A percentile compares a stretch with the other conserved stretches of the same genome.
Evolutionary conservation across 345 rosid genomes (phyloP).

Genomic region (Fremontodendron californicum): DNA sequence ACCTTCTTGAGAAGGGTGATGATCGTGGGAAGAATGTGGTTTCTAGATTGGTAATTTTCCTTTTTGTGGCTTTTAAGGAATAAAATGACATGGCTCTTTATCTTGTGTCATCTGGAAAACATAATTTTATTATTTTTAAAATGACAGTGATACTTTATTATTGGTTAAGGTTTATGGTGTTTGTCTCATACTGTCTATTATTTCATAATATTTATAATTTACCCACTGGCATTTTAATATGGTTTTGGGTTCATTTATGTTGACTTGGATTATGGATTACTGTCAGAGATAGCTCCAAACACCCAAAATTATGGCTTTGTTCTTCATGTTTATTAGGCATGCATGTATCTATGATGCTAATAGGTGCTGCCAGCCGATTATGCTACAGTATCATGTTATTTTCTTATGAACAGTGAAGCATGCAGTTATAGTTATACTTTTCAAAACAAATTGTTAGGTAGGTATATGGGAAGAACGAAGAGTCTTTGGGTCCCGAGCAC

Average conservation of each 20-base stretch:
- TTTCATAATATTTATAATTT: neutral
- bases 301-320: neutral
- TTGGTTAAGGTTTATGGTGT: neutral
- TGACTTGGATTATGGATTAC: neutral
- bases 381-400: neutral
- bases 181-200: neutral
- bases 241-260: neutral
- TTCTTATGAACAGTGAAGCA: neutral
- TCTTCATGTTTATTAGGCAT: slow-evolving; percentile 3
- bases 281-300: neutral
- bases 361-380: neutral
- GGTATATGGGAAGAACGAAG: slow-evolving; percentile 94
- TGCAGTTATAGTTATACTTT: neutral
- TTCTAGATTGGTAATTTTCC: slow-evolving; percentile 57
- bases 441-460: slow-evolving; percentile 39
- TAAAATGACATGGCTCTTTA: neutral
- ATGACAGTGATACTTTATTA: neutral
- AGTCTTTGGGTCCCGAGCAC: slow-evolving; percentile 84
- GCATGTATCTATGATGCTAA: neutral
- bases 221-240: neutral
- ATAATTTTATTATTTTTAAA: neutral
- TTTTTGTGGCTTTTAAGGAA: neutral
- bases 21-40: slow-evolving; percentile 74
- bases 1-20: slow-evolving; percentile 64
- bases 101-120: neutral